A percentile compares a stretch with the other conserved stretches of the same genome.
These are phyloP conservation scores for Ensete ventricosum DNA, from an alignment of 176 grass and related monocot species.

Conservation along the genomic window DNA sequence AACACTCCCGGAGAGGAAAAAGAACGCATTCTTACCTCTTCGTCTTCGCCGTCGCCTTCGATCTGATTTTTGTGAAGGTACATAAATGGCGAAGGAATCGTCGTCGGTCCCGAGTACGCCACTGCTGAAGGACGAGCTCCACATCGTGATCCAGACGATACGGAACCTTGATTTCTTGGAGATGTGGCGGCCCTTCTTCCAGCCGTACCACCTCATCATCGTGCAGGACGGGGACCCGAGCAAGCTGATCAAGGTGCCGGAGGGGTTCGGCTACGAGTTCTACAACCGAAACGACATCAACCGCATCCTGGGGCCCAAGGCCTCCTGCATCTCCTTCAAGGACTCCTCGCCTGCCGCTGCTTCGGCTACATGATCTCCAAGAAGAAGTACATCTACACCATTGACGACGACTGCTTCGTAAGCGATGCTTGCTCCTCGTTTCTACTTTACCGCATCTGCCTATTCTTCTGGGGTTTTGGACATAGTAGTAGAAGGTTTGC, in stretches of 20 bases:
- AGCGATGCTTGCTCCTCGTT: too few species aligned
- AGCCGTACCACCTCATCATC: slow-evolving; percentile 96
- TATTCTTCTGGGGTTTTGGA: too few species aligned
- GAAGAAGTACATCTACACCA: slow-evolving; percentile 99
- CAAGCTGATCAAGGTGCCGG: slow-evolving; percentile 53
- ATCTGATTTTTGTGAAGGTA: too few species aligned
- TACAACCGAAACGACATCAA: slow-evolving; percentile 95
- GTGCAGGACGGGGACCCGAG: slow-evolving; percentile 79
- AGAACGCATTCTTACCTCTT: too few species aligned
- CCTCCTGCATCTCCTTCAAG: slow-evolving; percentile 92
- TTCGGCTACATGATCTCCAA: slow-evolving; percentile 96
- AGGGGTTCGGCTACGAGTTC: slow-evolving; percentile 95
- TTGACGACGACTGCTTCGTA: slow-evolving; percentile 98
- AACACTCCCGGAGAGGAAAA: too few species aligned
- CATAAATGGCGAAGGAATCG: too few species aligned
- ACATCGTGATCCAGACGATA: slow-evolving; percentile 98
- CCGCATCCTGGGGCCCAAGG: slow-evolving; percentile 84
- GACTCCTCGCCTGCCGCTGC: slow-evolving; percentile 84
- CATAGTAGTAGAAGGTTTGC: too few species aligned
- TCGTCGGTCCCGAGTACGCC: slow-evolving; percentile 29
- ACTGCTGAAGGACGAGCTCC: slow-evolving; percentile 72
- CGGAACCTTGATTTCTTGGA: slow-evolving; percentile 88
- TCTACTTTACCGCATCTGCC: too few species aligned
- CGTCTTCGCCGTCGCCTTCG: too few species aligned
- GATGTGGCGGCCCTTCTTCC: slow-evolving; percentile 93